Evolutionary conservation across 2,329 filamentous ascomycete species (phyloP), one percentile per base, ranked within the genome.

Genomic region (Penicillium sp.): DNA sequence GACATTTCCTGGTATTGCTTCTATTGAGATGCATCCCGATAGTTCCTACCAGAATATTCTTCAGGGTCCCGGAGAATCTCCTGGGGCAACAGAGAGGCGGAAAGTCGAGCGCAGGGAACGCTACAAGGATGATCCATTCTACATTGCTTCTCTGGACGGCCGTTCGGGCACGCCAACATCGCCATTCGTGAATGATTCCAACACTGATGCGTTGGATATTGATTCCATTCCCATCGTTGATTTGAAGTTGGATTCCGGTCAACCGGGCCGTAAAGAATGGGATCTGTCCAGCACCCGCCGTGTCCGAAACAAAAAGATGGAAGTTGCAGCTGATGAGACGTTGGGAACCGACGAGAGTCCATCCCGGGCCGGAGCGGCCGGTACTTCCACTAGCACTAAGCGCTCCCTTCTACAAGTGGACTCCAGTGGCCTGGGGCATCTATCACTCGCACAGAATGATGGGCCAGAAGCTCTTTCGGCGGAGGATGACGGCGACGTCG

Each of bases 211-310:
- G 47, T 80, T 98, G 8, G 94, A 99, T 72, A 89, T 99, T 45
- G 95, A 99, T 75, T 86, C 91, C 1, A 99, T 99, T 68, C 95
- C 95, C 2, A 94, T 99, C 69, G 95, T 99, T 87, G 88, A 96
- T 72, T 83, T 99, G 49, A 88, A 96, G 62, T 83, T 97, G 7
- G 88, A 88, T 35, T 84, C 83, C 60, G 73, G 83, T 54, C 38
- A 48, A 20, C 22, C 55, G 35, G 17, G 43, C 50, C 55, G 43
- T 56, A 48, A 49, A 25, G 52, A 57, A 57, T 73, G 52, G 56
- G 72, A 53, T 62, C 68, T 67, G 60, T 51, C 63, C 59, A 71
- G 60, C 64, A 75, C 62, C 67, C 76, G 62, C 71, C 75, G 67
- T 65, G 72, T 20, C 81, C 82, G 65, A 5, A 80, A 83, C 1